Evolutionary conservation across 768 basidiomycete genomes (phyloP).

Genomic region (Coprinopsis sp.): DNA sequence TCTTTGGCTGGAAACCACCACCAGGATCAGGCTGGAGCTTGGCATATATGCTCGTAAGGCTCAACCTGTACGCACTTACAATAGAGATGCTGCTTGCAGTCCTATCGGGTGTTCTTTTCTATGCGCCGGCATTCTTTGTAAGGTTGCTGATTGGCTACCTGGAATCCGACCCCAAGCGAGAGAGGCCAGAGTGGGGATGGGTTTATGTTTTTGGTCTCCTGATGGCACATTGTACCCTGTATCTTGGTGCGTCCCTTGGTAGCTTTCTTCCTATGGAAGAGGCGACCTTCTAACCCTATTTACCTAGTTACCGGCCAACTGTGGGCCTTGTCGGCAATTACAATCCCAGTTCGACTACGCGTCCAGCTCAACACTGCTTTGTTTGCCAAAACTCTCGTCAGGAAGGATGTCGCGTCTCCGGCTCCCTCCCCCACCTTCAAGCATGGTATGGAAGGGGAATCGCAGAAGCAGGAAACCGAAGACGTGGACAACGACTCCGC

Average conservation of each 20-base stretch:
- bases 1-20: conserved; percentile 55
- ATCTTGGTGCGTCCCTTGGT: conserved; percentile 27
- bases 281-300: no score
- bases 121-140: conserved; percentile 63
- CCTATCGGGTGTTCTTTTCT: conserved; percentile 58
- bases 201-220: conserved; percentile 44
- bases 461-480: conserved; percentile 18
- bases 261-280: no score
- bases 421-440: conserved; percentile 27
- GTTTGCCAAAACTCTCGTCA: conserved; percentile 80
- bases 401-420: conserved; percentile 81
- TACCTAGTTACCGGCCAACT: conserved; percentile 58
- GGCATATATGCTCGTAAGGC: conserved; percentile 53
- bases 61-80: conserved; percentile 43
- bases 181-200: conserved; percentile 68
- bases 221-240: conserved; percentile 26
- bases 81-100: conserved; percentile 48
- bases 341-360: conserved; percentile 63
- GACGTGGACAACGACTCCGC: conserved; percentile 56
- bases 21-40: conserved; percentile 64
- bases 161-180: conserved; percentile 54
- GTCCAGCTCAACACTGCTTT: conserved; percentile 78
- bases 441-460: conserved; percentile 9
- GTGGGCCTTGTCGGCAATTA: conserved; percentile 66
- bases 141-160: conserved; percentile 57